Evolutionary conservation across 331 rosid species (phyloP).

Genomic region (Phaseolus coccineus): DNA sequence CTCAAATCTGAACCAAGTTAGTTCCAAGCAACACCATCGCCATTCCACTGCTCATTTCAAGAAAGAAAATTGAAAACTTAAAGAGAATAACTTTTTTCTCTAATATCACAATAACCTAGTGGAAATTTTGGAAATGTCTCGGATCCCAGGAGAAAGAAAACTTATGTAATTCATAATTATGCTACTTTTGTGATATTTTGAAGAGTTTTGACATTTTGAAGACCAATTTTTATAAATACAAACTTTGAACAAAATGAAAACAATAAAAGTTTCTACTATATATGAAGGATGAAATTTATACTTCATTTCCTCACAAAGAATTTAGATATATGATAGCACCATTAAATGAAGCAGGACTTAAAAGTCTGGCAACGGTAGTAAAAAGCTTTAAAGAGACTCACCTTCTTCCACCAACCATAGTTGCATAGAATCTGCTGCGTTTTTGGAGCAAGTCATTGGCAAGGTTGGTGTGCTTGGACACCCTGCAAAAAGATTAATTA

Average conservation of each 20-base stretch:
- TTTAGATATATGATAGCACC: background rate
- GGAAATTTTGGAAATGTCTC: background rate
- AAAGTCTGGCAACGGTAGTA: background rate
- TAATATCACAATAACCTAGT: background rate
- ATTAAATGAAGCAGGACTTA: background rate
- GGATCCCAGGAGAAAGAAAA: background rate
- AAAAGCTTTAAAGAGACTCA: constrained; percentile 45
- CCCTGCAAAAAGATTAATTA: constrained; percentile 43
- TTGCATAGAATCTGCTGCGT: constrained; percentile 51
- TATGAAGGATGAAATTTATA: background rate
- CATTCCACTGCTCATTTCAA: background rate
- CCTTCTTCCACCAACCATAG: constrained; percentile 60
- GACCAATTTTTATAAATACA: background rate
- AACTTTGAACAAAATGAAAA: background rate
- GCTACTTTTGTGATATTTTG: too few relatives aligned
- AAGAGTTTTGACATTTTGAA: background rate
- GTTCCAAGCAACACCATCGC: background rate
- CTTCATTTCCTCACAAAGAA: background rate
- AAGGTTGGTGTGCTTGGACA: constrained; percentile 48
- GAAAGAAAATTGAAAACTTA: background rate
- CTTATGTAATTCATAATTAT: too few relatives aligned
- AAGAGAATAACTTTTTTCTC: background rate
- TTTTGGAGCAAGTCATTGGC: constrained; percentile 47
- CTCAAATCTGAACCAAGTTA: constrained; percentile 3
- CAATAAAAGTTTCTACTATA: background rate